Evolutionary conservation across 164 flowering plant genomes (phyloP).

Genomic region (Protea cynaroides): DNA sequence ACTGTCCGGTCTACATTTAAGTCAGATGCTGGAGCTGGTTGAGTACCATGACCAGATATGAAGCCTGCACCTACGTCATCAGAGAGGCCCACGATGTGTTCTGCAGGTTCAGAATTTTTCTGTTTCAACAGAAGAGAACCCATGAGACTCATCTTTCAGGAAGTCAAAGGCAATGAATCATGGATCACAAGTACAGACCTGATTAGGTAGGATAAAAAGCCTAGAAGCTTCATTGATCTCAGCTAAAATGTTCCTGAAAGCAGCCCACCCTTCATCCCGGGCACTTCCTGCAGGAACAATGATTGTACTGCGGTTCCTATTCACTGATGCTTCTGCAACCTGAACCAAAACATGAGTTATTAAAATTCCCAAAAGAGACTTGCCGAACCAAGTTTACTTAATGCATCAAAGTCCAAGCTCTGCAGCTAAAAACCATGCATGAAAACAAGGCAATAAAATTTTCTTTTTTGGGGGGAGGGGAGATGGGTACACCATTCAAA

Average conservation of each 20-base stretch:
- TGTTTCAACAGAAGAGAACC: constrained; percentile 24
- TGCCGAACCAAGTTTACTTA: no score
- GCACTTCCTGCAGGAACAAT: constrained; percentile 94
- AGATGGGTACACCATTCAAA: no score
- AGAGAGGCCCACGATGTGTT: constrained; percentile 77
- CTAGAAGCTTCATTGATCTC: constrained; percentile 89
- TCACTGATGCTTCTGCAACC: constrained; percentile 97
- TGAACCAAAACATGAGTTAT: constrained; percentile 9
- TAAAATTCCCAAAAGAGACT: no score
- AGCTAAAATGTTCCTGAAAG: constrained; percentile 90
- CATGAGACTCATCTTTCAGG: constrained; percentile 6
- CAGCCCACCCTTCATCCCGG: constrained; percentile 93
- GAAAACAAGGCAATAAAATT: no score
- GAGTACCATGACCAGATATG: constrained; percentile 75
- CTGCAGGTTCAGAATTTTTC: constrained; percentile 74
- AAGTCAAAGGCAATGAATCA: background rate
- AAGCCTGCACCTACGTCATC: constrained; percentile 99
- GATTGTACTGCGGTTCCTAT: constrained; percentile 94
- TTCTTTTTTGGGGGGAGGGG: no score
- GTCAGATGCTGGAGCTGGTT: constrained; percentile 54
- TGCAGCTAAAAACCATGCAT: no score
- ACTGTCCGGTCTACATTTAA: constrained; percentile 60
- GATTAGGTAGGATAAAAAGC: constrained; percentile 63
- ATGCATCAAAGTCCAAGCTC: no score
- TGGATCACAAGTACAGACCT: constrained; percentile 29